Base-by-base conservation (phyloP, 495 filamentous ascomycete genomes). In the Neohortaea acidophila region DNA sequence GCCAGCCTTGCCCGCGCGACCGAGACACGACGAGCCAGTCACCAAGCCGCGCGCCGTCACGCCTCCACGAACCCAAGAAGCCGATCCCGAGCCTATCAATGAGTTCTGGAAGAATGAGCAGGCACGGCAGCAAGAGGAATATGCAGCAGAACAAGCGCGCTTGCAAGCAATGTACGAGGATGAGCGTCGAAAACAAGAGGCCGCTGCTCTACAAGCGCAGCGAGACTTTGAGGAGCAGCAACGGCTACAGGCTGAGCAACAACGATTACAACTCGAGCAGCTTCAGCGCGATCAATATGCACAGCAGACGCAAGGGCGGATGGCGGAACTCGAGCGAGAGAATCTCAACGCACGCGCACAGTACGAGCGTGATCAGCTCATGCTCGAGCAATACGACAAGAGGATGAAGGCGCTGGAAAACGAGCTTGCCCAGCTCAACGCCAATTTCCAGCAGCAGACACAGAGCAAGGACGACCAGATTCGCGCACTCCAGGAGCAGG, bases 31-130 rank as follows among this genome's bases (percentile, higher is more conserved):
- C n/a, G 74, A 77, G 36, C 31, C 34, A 1, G 45, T 68, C 32
- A 75, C 79, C 51, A 75, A 78, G 30, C 67, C 72, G 4, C 65
- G 72, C 45, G 65, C 62, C 38, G 65, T 71, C 36, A 75, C 83
- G 9, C 70, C 72, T 1, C 79, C 79, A 13, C 71, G 75, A 12
- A 77, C 75, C 10, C 58, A 31, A 19, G 20, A 41, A 20, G 32
- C 73, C 25, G 89, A 96, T 49, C 89, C 89, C 5, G 89, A 92
- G 51, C 82, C 91, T 13, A 96, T 97, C 53, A 80, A 78, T 41
- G 91, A 96, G 53, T 97, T 97, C 58, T 97, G 89, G 89, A 86
- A 86, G 57, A 85, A 75, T 49, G 84, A 94, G 55, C 79, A 92
- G 42, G 70, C 73, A 45, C 68, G 84, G 30, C 83, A 94, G 53